Percentiles rank a stretch among this genome's conserved stretches.
These are phyloP conservation scores for Ceratonia siliqua DNA, from an alignment of 306 rosid species.

Conservation along the genomic window DNA sequence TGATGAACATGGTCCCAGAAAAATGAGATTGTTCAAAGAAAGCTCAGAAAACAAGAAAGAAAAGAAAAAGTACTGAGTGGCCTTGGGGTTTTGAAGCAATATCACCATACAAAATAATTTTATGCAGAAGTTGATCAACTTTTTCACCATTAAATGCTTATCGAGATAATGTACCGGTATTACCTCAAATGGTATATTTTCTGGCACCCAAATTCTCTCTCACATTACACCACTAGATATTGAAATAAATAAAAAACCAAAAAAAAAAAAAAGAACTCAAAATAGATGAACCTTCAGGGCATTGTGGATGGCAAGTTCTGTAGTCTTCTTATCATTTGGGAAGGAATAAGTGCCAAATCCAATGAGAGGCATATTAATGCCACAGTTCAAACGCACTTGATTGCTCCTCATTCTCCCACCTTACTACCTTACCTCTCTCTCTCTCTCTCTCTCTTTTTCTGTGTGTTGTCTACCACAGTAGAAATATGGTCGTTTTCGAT, in stretches of 20 bases:
- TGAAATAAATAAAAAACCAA: too few species aligned
- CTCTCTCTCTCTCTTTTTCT: slow-evolving; percentile 18
- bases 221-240: too few species aligned
- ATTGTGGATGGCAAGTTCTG: slow-evolving; percentile 68
- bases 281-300: slow-evolving; percentile 88
- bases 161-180: too few species aligned
- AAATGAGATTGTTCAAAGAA: background rate
- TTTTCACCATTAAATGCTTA: too few species aligned
- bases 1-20: background rate
- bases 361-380: slow-evolving; percentile 75
- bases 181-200: too few species aligned
- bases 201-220: too few species aligned
- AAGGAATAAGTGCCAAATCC: slow-evolving; percentile 85
- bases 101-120: too few species aligned
- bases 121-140: too few species aligned
- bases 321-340: slow-evolving; percentile 57
- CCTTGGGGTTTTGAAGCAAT: background rate
- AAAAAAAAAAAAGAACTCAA: too few species aligned
- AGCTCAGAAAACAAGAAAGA: too few species aligned
- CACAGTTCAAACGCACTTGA: slow-evolving; percentile 69
- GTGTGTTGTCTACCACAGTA: slow-evolving; percentile 20
- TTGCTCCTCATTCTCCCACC: slow-evolving; percentile 46
- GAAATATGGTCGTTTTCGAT: slow-evolving; percentile 28
- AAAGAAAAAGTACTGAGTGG: too few species aligned
- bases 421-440: background rate